Percentiles rank a stretch among this genome's conserved stretches.
phyloP scores from a whole-genome alignment of 2,329 filamentous ascomycete genomes.

The Raffaelea ambrosiae region DNA sequence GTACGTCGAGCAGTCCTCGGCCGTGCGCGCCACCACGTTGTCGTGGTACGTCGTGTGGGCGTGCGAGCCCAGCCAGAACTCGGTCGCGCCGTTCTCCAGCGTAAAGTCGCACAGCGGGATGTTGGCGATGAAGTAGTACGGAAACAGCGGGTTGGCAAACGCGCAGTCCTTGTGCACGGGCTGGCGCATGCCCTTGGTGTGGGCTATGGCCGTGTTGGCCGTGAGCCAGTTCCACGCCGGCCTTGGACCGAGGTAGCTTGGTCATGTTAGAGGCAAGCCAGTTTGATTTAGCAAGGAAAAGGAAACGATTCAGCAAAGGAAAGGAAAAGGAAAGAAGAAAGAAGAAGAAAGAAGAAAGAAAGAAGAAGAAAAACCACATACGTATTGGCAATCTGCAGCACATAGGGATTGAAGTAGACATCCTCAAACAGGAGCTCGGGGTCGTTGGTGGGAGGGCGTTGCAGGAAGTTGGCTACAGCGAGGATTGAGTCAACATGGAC shows the following conservation, averaged over 20 bases:
- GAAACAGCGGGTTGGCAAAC: constrained; percentile 25
- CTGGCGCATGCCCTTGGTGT: constrained; percentile 26
- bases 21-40: constrained; percentile 19
- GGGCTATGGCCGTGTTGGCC: constrained; percentile 27
- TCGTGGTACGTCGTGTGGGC: constrained; percentile 21
- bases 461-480: no score
- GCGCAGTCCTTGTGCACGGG: constrained; percentile 28
- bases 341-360: neutral
- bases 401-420: constrained; percentile 31
- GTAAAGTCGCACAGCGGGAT: constrained; percentile 27
- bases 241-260: constrained; percentile 28
- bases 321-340: neutral
- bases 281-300: neutral
- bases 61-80: constrained; percentile 32
- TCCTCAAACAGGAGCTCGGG: constrained; percentile 26
- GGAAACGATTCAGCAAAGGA: neutral
- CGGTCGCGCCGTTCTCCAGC: constrained; percentile 25
- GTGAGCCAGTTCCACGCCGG: constrained; percentile 32
- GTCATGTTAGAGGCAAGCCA: no score
- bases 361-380: constrained; percentile 9
- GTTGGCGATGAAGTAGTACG: constrained; percentile 30
- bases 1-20: neutral
- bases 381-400: constrained; percentile 29
- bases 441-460: constrained; percentile 29
- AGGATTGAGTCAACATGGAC: neutral